Evolutionary conservation across 345 rosid genomes (phyloP).

Genomic region (Kandelia obovata): DNA sequence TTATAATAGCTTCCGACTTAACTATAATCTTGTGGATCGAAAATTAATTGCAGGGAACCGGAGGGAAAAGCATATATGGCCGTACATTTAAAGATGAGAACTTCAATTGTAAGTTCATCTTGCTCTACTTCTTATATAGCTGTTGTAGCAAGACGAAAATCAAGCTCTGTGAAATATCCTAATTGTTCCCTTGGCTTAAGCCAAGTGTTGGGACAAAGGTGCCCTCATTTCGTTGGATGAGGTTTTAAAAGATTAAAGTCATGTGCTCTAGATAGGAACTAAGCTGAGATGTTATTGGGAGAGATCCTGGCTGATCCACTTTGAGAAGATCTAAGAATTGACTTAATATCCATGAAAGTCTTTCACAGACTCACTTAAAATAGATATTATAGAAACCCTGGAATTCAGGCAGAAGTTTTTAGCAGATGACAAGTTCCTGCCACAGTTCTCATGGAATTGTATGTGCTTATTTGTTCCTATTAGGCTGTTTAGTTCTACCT

Average conservation of each 20-base stretch:
- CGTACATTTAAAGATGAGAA: slow-evolving; percentile 93
- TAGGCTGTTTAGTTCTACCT: not conserved
- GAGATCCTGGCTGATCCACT: too few species aligned
- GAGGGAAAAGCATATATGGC: slow-evolving; percentile 97
- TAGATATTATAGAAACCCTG: too few species aligned
- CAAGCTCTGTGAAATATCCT: not conserved
- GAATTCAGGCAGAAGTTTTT: too few species aligned
- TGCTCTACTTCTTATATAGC: not conserved
- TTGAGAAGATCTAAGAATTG: too few species aligned
- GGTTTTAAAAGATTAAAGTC: too few species aligned
- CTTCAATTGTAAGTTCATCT: slow-evolving; percentile 76
- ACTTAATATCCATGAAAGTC: too few species aligned
- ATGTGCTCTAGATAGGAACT: too few species aligned
- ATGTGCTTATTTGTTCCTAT: not conserved
- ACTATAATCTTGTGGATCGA: slow-evolving; percentile 15
- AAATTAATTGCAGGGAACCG: slow-evolving; percentile 80
- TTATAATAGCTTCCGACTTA: not conserved
- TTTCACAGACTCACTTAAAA: too few species aligned
- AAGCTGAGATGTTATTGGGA: too few species aligned
- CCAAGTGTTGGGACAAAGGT: not conserved
- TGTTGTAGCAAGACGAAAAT: not conserved
- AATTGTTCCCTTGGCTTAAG: not conserved
- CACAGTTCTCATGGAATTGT: not conserved
- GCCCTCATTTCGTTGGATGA: too few species aligned
- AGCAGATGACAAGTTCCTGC: too few species aligned